Evolutionary conservation across 1,284 basidiomycete genomes (phyloP).

Genomic region (Tetrapyrgos nigripes): DNA sequence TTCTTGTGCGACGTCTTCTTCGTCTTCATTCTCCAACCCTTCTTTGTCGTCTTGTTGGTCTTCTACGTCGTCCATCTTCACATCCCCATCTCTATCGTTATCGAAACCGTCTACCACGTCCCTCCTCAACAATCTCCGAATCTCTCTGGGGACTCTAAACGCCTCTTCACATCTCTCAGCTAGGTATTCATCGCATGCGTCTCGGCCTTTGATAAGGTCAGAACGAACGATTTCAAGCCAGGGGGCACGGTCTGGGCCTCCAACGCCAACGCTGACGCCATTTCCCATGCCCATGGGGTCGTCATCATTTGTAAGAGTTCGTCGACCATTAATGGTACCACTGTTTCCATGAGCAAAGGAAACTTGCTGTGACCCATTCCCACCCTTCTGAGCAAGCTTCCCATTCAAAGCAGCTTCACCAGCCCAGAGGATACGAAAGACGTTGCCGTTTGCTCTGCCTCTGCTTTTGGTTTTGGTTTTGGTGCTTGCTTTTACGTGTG

Average conservation of each 20-base stretch:
- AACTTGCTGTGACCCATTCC: slow-evolving; percentile 45
- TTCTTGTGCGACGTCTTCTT: slow-evolving; percentile 48
- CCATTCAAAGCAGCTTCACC: slow-evolving; percentile 57
- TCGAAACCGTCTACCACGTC: background rate
- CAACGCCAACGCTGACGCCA: background rate
- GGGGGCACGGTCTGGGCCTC: background rate
- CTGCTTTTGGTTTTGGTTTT: slow-evolving; percentile 31
- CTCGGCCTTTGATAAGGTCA: slow-evolving; percentile 9
- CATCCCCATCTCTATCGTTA: background rate
- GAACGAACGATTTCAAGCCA: slow-evolving; percentile 9
- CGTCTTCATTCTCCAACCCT: slow-evolving; percentile 4
- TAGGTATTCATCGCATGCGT: slow-evolving; percentile 12
- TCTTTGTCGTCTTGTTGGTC: background rate
- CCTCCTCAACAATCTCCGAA: background rate
- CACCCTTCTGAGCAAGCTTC: background rate
- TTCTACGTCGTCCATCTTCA: background rate
- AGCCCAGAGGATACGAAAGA: slow-evolving; percentile 57
- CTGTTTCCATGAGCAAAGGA: slow-evolving; percentile 15
- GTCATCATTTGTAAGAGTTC: background rate
- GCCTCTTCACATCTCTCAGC: slow-evolving; percentile 49
- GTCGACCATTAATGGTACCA: slow-evolving; percentile 36
- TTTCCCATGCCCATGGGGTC: background rate
- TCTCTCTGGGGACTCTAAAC: slow-evolving; percentile 46
- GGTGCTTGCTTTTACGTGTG: slow-evolving; percentile 36
- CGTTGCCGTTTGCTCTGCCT: slow-evolving; percentile 32